Conservation (phyloP, 129 eudicot species). For the Cynara cardunculus region DNA sequence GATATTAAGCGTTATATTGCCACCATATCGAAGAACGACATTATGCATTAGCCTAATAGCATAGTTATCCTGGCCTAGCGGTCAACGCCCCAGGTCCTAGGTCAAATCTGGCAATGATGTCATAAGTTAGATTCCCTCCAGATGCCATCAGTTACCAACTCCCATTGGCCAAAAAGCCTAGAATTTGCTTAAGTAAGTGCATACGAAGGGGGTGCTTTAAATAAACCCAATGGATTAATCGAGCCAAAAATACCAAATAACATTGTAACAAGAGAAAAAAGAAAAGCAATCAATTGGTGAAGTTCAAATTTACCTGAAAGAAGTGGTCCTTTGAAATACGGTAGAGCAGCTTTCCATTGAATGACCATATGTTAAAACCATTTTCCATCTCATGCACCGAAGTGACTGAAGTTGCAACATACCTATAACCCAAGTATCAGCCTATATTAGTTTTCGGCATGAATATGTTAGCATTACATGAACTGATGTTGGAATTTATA, state of each 20-base stretch:
- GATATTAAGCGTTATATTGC: too few relatives aligned
- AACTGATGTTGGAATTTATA: not conserved
- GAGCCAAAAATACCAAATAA: not conserved
- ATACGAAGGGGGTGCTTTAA: not conserved
- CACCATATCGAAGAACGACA: too few relatives aligned
- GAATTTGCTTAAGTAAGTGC: not conserved
- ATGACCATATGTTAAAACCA: constrained; percentile 88
- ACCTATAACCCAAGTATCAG: constrained; percentile 26
- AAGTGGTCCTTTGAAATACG: constrained; percentile 78
- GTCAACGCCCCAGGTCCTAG: too few relatives aligned
- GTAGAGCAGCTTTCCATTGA: constrained; percentile 74
- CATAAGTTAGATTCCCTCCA: too few relatives aligned
- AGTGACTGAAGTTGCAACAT: constrained; percentile 80
- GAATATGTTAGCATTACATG: not conserved
- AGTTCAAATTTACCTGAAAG: constrained; percentile 52
- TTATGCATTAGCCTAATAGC: too few relatives aligned
- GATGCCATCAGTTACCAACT: too few relatives aligned
- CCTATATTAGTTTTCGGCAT: not conserved
- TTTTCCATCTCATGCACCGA: constrained; percentile 96
- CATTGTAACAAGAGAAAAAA: not conserved
- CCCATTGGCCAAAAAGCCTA: not conserved
- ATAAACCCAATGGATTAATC: not conserved
- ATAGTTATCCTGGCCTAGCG: too few relatives aligned
- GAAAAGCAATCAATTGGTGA: not conserved
- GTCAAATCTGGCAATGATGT: too few relatives aligned